Base-by-base conservation (phyloP, 1,284 basidiomycete genomes). In the Austroboletus novae-zelandiae region DNA sequence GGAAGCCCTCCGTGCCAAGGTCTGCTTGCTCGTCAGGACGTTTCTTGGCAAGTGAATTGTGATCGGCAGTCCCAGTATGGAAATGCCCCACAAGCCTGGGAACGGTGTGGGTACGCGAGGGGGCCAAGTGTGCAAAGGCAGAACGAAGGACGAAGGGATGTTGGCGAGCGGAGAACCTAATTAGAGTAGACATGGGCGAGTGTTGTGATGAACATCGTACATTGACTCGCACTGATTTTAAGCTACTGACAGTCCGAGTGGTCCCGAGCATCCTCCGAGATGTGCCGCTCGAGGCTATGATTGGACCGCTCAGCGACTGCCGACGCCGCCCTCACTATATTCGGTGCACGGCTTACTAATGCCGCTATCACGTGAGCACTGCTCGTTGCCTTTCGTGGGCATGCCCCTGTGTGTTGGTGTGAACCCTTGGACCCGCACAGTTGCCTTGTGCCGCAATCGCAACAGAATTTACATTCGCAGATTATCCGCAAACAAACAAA, bases 1-100 rank as follows among this genome's bases (percentile, higher is more conserved):
- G 66, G 36, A 63, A 43, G 0, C 66, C 69, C 25, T 68, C 69
- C 13, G 61, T 64, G 35, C 66, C 68, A 23, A 55, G 46, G 25
- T 54, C 48, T 1, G 58, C 61, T 5, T 54, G 55, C 43, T 68
- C 65, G 42, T 42, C 52, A 6, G 54, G 56, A 27, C 43, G 55
- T 25, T 68, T 67, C 39, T 57, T 65, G 41, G 40, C 50, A 32
- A 68, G 55, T 1, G 66, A 57, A 30, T 58, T 56, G 15, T 56
- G 57, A 52, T 64, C 51, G 37, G 55, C 35, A 18, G 40, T 50
- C 48, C 54, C 57, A 14, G 56, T 62, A 66, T 66, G 67, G 56
- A 66, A 67, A 31, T 25, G 50, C 23, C 43, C 45, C 15, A 39
- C 42, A 34, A 46, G 47, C 14, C 41, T 57, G 15, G 40, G 37